Percentiles rank a stretch among this genome's conserved stretches.
Conservation (phyloP, 1,139 yeast species). For the Kodamaea alishanica region DNA sequence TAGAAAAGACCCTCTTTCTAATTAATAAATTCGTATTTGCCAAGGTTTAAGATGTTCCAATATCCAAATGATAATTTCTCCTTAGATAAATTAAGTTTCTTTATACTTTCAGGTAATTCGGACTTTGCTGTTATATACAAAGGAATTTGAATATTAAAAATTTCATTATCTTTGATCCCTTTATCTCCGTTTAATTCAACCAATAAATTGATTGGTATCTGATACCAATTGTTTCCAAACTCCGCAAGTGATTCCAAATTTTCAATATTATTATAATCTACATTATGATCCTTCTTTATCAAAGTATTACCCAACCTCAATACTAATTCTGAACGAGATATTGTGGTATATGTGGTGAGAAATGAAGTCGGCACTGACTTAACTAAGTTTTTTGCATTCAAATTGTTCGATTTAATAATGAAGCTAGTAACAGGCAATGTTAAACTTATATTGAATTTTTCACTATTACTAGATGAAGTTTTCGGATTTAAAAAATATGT, state of each 20-base stretch:
- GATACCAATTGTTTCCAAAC: slow-evolving; percentile 33
- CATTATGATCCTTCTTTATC: slow-evolving; percentile 6
- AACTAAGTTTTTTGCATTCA: slow-evolving; percentile 14
- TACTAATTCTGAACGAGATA: slow-evolving; percentile 31
- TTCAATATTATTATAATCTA: slow-evolving; percentile 11
- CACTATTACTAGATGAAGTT: slow-evolving; percentile 8
- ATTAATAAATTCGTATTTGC: slow-evolving; percentile 8
- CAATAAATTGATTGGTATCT: slow-evolving; percentile 25
- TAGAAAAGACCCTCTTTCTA: background rate
- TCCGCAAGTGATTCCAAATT: slow-evolving; percentile 23
- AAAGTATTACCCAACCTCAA: slow-evolving; percentile 23
- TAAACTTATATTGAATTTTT: slow-evolving; percentile 11
- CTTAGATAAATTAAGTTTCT: slow-evolving; percentile 16
- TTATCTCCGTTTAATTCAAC: slow-evolving; percentile 8
- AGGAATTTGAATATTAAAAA: slow-evolving; percentile 22
- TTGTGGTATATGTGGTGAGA: slow-evolving; percentile 27
- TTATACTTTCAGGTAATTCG: slow-evolving; percentile 23
- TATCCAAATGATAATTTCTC: slow-evolving; percentile 27
- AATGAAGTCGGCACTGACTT: slow-evolving; percentile 34
- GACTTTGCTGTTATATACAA: slow-evolving; percentile 28
- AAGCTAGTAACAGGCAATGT: slow-evolving; percentile 27
- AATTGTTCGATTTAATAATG: slow-evolving; percentile 15
- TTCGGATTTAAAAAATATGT: slow-evolving; percentile 10
- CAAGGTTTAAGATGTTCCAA: slow-evolving; percentile 31
- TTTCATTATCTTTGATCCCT: background rate